Base-by-base conservation (phyloP, 352 stramenopile species). In the Phytophthora fragariae region DNA sequence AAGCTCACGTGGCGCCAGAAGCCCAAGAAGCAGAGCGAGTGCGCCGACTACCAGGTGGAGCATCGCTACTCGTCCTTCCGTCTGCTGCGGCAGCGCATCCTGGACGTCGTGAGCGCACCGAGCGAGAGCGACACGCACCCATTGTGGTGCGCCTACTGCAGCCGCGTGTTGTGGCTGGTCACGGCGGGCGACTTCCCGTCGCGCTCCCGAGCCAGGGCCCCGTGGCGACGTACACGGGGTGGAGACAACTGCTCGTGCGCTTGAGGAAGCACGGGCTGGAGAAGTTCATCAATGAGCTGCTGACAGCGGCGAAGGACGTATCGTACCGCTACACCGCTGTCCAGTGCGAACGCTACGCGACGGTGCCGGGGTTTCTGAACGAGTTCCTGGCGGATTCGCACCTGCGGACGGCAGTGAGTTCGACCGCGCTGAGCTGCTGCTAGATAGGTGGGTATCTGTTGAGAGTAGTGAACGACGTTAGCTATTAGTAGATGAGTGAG, bases 1-100 rank as follows among this genome's bases (percentile, higher is more conserved):
- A 56, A 46, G 46, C 60, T 57, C 15, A 35, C 19, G 12, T 41
- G 50, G 33, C 53, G 62, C 19, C 27, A 49, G 29, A 62, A 62
- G n/a, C 62, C 10, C 21, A 21, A 71, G 8, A 65, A 64, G 24
- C 29, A 39, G 39, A 55, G 3, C 37, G 57, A 62, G 41, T 49
- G 33, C 14, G 46, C 62, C 7, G 56, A 66, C 1, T 89, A 92
- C 59, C 77, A 81, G 47, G 56, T 89, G 33, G 70, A 79, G 29
- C 77, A 89, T 39, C 81, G 85, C 60, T 92, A 86, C 65, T 90
- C 83, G 10, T 74, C 81, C 21, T 88, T 90, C 72, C 75, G 72
- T 1, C 46, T 65, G 29, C 65, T 92, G 41, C 81, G 85, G 41
- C 53, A 70, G n/a, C 69, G 64, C 9, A 62, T 92, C 15, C 59